These are phyloP conservation scores for Macrocybe gigantea DNA, from an alignment of 768 basidiomycete species.

Conservation along the genomic window DNA sequence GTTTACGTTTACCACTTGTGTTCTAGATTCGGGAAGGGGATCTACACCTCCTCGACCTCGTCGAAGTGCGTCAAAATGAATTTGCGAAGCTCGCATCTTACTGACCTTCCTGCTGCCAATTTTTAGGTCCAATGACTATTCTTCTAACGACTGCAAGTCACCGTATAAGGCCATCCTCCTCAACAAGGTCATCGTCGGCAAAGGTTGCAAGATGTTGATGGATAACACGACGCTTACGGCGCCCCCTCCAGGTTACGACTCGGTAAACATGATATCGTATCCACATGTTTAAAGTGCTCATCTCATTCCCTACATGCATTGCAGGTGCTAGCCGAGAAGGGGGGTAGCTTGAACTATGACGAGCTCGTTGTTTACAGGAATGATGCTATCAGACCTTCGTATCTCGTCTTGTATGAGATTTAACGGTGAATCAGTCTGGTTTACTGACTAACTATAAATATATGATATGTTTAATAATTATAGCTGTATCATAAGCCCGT, in stretches of 20 bases:
- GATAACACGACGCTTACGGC: slow-evolving; percentile 50
- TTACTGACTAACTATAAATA: too few species aligned
- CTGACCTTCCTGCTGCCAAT: neutral
- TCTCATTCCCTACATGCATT: neutral
- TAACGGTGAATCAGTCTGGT: slow-evolving; percentile 11
- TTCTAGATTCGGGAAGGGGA: slow-evolving; percentile 59
- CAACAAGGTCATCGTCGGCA: slow-evolving; percentile 70
- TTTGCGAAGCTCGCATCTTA: neutral
- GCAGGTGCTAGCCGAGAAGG: slow-evolving; percentile 64
- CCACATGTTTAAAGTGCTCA: neutral
- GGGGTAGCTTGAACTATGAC: slow-evolving; percentile 64
- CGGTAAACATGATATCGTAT: slow-evolving; percentile 33
- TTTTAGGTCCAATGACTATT: slow-evolving; percentile 63
- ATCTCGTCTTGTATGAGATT: slow-evolving; percentile 62
- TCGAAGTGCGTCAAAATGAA: slow-evolving; percentile 43
- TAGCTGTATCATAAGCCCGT: too few species aligned
- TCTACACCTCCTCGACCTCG: slow-evolving; percentile 75
- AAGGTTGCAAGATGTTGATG: slow-evolving; percentile 58
- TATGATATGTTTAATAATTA: too few species aligned
- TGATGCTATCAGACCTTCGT: slow-evolving; percentile 68
- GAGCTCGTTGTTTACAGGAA: slow-evolving; percentile 67
- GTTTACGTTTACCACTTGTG: neutral
- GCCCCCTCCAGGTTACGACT: slow-evolving; percentile 61
- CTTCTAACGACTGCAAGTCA: slow-evolving; percentile 50
- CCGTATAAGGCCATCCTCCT: slow-evolving; percentile 59